Evolutionary conservation across 805 yeast species (phyloP), one percentile per base, ranked within the genome.

Genomic region (Yamadazyma tumulicola): DNA sequence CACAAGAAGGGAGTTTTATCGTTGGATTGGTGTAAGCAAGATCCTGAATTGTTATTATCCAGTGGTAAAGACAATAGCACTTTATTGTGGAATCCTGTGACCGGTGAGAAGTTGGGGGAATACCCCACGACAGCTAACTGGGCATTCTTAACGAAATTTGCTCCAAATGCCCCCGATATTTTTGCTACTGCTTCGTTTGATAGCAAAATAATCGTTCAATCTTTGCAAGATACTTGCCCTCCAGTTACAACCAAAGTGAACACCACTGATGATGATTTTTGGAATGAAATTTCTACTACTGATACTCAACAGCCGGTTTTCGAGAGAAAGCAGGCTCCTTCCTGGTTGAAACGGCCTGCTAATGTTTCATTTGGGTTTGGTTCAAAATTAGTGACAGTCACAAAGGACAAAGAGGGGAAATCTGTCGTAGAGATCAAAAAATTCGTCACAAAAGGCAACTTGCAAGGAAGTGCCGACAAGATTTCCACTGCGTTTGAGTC

Each of bases 101-200:
- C 74, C 14, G 94, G 89, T 30, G 67, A 66, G 38, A 74, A 77
- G 51, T 64, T 91, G 44, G 95, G 93, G 4, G 85, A 86, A 52
- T 93, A 85, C 57, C 97, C 97, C 35, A 76, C 94, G 9, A 76
- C 94, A 22, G 84, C 94, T 23, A 89, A 87, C 59, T 93, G 98
- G 98, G 81, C 85, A 10, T 93, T 88, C 64, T 79, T 86, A 61
- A 75, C 96, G 9, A 74, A 74, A 48, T 93, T 89, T 67, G 94
- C 96, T 39, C 95, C 96, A 26, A 58, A 69, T 16, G 75, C 85
- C 19, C 98, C 99, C 2, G 96, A 91, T 43, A 61, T 86, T 32
- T 85, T 93, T 66, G 95, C 95, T 4, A 74, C 85, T 37, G 85
- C 95, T 15, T 81, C 95, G 4, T 85, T 85, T 47, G 96, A 87